Evolutionary conservation across 495 filamentous ascomycete species (phyloP).

Genomic region (Neurospora tetraspora): DNA sequence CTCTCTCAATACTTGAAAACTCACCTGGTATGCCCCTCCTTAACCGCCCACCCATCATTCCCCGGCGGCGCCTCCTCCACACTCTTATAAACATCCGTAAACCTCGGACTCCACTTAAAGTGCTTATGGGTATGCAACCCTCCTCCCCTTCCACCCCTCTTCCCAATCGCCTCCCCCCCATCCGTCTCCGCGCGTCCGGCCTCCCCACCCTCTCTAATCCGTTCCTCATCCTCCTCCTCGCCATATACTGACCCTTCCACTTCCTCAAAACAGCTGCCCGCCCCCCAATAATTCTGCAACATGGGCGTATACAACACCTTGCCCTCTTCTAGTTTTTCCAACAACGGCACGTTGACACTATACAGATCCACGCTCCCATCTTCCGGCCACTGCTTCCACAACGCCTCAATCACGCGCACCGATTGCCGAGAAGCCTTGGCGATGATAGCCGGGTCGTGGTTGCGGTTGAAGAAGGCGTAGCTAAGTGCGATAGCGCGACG

Average conservation of each 20-base stretch:
- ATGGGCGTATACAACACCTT: slow-evolving; percentile 72
- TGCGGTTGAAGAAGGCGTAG: slow-evolving; percentile 76
- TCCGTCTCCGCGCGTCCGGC: slow-evolving; percentile 20
- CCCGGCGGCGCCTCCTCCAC: slow-evolving; percentile 72
- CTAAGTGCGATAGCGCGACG: slow-evolving; percentile 69
- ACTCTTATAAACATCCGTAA: slow-evolving; percentile 73
- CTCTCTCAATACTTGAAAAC: slow-evolving; percentile 11
- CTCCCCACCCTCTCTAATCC: slow-evolving; percentile 47
- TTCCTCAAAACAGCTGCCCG: slow-evolving; percentile 73
- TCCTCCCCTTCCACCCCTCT: slow-evolving; percentile 1
- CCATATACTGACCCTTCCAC: slow-evolving; percentile 51
- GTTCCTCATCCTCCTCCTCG: slow-evolving; percentile 53
- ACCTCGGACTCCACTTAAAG: slow-evolving; percentile 88
- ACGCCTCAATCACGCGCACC: slow-evolving; percentile 65
- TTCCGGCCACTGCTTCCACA: slow-evolving; percentile 62
- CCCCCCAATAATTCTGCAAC: slow-evolving; percentile 78
- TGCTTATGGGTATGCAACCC: slow-evolving; percentile 65
- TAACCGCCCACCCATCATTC: slow-evolving; percentile 91
- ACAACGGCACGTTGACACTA: slow-evolving; percentile 75
- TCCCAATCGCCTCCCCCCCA: slow-evolving; percentile 13
- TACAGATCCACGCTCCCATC: slow-evolving; percentile 65
- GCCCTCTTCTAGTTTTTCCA: slow-evolving; percentile 52
- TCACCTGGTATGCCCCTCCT: slow-evolving; percentile 80
- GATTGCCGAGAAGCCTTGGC: slow-evolving; percentile 57
- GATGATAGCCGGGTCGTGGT: slow-evolving; percentile 72